A percentile compares a stretch with the other conserved stretches of the same genome.
Conservation (phyloP, 2,329 filamentous ascomycete species). For the Westerdykella sp. region DNA sequence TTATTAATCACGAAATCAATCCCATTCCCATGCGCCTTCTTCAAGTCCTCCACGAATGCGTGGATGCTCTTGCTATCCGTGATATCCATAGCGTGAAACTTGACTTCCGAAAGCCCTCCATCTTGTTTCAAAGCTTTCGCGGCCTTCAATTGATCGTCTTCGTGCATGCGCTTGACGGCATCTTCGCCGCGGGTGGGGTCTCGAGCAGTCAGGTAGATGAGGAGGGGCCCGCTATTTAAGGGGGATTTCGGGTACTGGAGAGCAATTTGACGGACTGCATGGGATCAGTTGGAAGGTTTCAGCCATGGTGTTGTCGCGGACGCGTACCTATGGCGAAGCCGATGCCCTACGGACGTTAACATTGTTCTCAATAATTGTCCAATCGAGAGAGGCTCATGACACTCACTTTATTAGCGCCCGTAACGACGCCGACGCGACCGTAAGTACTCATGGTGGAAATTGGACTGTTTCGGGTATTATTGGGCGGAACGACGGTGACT, state of each 20-base stretch:
- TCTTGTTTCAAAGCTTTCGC: conserved; percentile 41
- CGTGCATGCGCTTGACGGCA: conserved; percentile 40
- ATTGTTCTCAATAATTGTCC: background rate
- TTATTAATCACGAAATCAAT: conserved; percentile 52
- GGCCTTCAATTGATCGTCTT: conserved; percentile 42
- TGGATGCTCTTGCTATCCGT: conserved; percentile 42
- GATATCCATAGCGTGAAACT: conserved; percentile 46
- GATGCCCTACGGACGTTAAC: conserved; percentile 32
- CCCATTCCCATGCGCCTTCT: conserved; percentile 43
- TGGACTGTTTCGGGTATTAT: too few species aligned
- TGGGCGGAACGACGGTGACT: too few species aligned
- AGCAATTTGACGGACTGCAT: conserved; percentile 47
- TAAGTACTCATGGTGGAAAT: conserved; percentile 20
- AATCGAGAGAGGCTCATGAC: conserved; percentile 12
- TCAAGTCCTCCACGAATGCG: conserved; percentile 39
- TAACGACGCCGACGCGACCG: conserved; percentile 46
- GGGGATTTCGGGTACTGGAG: conserved; percentile 48
- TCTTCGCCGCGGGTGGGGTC: conserved; percentile 44
- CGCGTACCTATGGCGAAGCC: conserved; percentile 43
- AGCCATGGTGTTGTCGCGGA: background rate
- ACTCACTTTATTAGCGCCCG: conserved; percentile 49
- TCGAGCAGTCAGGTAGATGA: conserved; percentile 51
- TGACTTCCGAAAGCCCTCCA: conserved; percentile 42
- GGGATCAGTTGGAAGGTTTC: background rate
- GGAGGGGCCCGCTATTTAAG: conserved; percentile 42